A percentile compares a stretch with the other conserved stretches of the same genome.
Conservation (phyloP, 148 eudicot genomes). For the Silene uniflora region DNA sequence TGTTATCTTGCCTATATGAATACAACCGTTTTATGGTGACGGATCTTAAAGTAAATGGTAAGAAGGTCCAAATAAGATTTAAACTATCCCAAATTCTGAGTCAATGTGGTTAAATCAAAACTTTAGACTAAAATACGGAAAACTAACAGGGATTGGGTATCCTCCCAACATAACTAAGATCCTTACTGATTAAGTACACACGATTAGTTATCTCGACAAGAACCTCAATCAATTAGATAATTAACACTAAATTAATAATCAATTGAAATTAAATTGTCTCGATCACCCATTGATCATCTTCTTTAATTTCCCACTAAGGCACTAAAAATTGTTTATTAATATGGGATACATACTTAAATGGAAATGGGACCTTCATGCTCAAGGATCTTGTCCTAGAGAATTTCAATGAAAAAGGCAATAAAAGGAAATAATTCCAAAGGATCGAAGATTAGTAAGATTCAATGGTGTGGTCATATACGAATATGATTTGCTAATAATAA, state of each 20-base stretch:
- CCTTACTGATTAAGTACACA: too few relatives aligned
- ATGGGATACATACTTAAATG: conserved; percentile 9
- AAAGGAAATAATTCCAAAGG: neutral
- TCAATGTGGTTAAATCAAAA: too few relatives aligned
- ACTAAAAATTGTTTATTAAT: conserved; percentile 17
- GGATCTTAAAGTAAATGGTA: too few relatives aligned
- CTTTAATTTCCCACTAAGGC: conserved; percentile 12
- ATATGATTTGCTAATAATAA: conserved; percentile 32
- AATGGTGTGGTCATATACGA: conserved; percentile 17
- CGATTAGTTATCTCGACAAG: neutral
- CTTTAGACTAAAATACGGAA: too few relatives aligned
- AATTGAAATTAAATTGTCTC: neutral
- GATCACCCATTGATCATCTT: neutral
- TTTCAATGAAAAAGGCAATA: conserved; percentile 11
- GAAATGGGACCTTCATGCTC: neutral
- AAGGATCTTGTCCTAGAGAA: conserved; percentile 22
- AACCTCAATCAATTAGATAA: neutral
- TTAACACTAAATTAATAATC: neutral
- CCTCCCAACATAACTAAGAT: too few relatives aligned
- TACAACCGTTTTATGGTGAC: too few relatives aligned
- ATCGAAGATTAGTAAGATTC: conserved; percentile 12
- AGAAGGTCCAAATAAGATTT: too few relatives aligned
- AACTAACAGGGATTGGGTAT: too few relatives aligned
- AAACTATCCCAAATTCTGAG: too few relatives aligned
- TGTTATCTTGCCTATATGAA: too few relatives aligned